These are phyloP conservation scores for Capsicum pubescens DNA, from an alignment of 257 asterid genomes.

Conservation along the genomic window DNA sequence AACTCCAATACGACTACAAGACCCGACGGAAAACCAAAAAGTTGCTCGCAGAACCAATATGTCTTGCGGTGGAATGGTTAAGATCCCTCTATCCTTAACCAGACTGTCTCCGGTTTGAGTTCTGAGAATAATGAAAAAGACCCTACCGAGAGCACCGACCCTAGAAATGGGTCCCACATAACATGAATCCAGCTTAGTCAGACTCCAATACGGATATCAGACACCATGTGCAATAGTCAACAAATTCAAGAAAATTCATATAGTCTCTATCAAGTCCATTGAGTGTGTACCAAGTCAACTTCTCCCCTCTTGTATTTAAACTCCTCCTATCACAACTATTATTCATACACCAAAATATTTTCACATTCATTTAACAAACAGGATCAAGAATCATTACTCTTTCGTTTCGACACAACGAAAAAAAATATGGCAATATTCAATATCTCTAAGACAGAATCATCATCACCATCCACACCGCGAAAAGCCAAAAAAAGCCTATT, in stretches of 20 bases:
- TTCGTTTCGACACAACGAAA: neutral
- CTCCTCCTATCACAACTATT: neutral
- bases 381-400: neutral
- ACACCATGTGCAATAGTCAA: neutral
- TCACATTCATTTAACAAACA: neutral
- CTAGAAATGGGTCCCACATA: neutral
- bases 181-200: neutral
- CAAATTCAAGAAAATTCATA: neutral
- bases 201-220: neutral
- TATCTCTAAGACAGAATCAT: slow-evolving; percentile 1
- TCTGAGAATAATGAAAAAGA: neutral
- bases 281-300: neutral
- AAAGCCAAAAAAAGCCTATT: slow-evolving; percentile 38
- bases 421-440: neutral
- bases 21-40: no score
- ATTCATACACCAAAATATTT: slow-evolving; percentile 3
- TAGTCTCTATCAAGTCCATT: neutral
- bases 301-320: slow-evolving; percentile 26
- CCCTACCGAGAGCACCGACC: rapidly evolving
- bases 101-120: neutral
- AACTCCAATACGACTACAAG: no score
- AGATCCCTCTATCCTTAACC: rapidly evolving
- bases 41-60: neutral
- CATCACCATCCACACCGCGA: slow-evolving; percentile 41
- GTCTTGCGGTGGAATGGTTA: neutral